A percentile compares a stretch with the other conserved stretches of the same genome.
Conservation (phyloP, 352 stramenopile genomes). For the Blastocystis hominis region DNA sequence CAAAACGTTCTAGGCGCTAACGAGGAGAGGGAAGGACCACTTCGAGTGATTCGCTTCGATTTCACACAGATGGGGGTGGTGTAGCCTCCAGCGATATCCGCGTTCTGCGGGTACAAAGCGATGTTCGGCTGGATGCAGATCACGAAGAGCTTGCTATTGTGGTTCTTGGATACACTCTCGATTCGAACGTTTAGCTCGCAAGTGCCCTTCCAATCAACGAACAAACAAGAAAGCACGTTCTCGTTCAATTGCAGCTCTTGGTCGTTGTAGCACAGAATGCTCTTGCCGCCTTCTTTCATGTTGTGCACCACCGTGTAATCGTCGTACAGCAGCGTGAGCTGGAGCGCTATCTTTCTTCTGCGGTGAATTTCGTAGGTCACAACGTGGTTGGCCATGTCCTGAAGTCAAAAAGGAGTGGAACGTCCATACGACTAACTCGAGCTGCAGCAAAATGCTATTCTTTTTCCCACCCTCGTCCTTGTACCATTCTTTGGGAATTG, state of each 20-base stretch:
- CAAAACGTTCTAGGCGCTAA: not conserved
- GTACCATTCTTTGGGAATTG: slow-evolving; percentile 18
- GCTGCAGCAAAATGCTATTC: slow-evolving; percentile 2
- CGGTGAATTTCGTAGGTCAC: not conserved
- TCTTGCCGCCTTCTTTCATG: not conserved
- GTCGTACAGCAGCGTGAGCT: slow-evolving; percentile 19
- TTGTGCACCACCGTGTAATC: not conserved
- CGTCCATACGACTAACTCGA: not conserved
- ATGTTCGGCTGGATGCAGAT: slow-evolving; percentile 22
- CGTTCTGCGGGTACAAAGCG: slow-evolving; percentile 14
- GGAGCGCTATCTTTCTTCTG: not conserved
- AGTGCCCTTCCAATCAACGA: not conserved
- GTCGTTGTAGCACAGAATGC: not conserved
- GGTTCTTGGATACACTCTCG: slow-evolving; percentile 50
- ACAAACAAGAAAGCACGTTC: not conserved
- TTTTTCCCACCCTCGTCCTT: slow-evolving; percentile 46
- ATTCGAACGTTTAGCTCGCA: slow-evolving; percentile 32
- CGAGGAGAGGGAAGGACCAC: not conserved
- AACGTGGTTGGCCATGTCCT: not conserved
- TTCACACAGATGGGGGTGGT: slow-evolving; percentile 17
- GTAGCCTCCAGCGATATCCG: slow-evolving; percentile 45
- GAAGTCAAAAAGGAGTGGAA: not conserved
- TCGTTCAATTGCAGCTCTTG: not conserved
- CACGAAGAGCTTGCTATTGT: slow-evolving; percentile 44
- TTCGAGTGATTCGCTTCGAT: slow-evolving; percentile 12